A percentile compares a stretch with the other conserved stretches of the same genome.
These are phyloP conservation scores for Aspergillus sp. DNA, from an alignment of 2,329 filamentous ascomycete genomes.

Conservation along the genomic window DNA sequence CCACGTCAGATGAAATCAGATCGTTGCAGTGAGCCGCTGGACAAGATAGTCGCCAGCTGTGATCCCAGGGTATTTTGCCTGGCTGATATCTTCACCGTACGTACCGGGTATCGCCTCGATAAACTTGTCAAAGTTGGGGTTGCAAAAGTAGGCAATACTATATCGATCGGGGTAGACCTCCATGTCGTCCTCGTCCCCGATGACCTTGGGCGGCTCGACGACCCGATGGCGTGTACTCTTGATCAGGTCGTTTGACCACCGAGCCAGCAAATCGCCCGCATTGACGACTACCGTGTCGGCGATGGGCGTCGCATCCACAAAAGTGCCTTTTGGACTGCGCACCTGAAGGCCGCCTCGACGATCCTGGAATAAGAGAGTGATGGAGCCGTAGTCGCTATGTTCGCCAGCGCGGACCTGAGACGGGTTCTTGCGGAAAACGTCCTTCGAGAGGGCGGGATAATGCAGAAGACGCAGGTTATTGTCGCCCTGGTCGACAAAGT, in stretches of 20 bases:
- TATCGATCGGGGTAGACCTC: constrained; percentile 70
- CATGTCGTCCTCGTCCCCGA: constrained; percentile 35
- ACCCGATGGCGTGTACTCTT: constrained; percentile 88
- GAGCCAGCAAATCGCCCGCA: constrained; percentile 77
- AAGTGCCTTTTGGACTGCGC: constrained; percentile 69
- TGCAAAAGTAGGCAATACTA: constrained; percentile 90
- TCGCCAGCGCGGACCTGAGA: constrained; percentile 73
- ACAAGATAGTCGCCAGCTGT: constrained; percentile 79
- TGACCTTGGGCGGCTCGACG: constrained; percentile 71
- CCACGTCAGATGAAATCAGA: constrained; percentile 11
- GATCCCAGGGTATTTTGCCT: constrained; percentile 71
- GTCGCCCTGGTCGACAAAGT: constrained; percentile 66
- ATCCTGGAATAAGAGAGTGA: constrained; percentile 58
- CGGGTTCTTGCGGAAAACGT: constrained; percentile 64
- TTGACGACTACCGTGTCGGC: constrained; percentile 81
- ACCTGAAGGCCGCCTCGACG: constrained; percentile 58
- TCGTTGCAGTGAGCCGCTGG: constrained; percentile 75
- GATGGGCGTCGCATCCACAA: constrained; percentile 81
- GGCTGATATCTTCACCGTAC: constrained; percentile 54
- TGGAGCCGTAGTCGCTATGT: constrained; percentile 64
- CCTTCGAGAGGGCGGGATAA: constrained; percentile 66
- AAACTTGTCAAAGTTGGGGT: constrained; percentile 71
- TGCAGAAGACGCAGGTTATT: constrained; percentile 73
- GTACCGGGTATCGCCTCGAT: constrained; percentile 84
- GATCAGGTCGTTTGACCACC: constrained; percentile 90